These are phyloP conservation scores for Trichoderma sp. DNA, from an alignment of 2,329 filamentous ascomycete species.

Conservation along the genomic window DNA sequence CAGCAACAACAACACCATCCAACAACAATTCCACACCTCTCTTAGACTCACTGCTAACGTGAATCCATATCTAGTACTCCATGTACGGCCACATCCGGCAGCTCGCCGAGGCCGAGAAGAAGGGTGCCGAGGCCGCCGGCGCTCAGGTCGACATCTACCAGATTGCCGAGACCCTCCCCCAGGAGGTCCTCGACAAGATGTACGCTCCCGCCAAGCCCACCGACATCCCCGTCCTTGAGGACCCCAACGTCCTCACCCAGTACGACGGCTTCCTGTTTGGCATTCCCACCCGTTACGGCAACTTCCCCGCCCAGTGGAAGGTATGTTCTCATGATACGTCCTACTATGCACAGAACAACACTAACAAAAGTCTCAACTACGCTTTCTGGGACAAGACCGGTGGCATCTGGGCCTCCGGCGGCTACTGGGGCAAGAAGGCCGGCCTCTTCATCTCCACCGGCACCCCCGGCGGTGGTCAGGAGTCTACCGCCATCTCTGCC, in stretches of 20 bases:
- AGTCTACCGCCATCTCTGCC: constrained; percentile 76
- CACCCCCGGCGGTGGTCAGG: constrained; percentile 85
- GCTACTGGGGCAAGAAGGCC: constrained; percentile 83
- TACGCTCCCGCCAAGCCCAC: constrained; percentile 76
- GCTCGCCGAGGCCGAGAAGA: constrained; percentile 87
- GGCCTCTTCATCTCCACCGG: constrained; percentile 91
- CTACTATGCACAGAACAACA: neutral
- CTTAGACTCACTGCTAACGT: too few species aligned
- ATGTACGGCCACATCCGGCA: constrained; percentile 89
- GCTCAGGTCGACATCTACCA: constrained; percentile 82
- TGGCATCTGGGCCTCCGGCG: constrained; percentile 76
- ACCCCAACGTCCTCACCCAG: constrained; percentile 60
- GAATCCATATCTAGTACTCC: constrained; percentile 66
- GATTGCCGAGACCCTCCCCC: constrained; percentile 81
- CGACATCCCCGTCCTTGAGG: constrained; percentile 63
- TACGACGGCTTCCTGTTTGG: constrained; percentile 93
- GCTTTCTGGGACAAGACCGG: constrained; percentile 90
- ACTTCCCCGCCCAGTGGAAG: constrained; percentile 97
- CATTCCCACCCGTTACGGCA: constrained; percentile 94
- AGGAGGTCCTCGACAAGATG: constrained; percentile 89
- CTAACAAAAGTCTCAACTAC: neutral
- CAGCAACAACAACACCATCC: too few species aligned
- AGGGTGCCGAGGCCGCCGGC: constrained; percentile 84
- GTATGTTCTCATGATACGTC: constrained; percentile 29
- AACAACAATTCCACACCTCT: too few species aligned